Evolutionary conservation across 1,284 basidiomycete genomes (phyloP), one percentile per base, ranked within the genome.

Genomic region (Acaromyces ingoldii): DNA sequence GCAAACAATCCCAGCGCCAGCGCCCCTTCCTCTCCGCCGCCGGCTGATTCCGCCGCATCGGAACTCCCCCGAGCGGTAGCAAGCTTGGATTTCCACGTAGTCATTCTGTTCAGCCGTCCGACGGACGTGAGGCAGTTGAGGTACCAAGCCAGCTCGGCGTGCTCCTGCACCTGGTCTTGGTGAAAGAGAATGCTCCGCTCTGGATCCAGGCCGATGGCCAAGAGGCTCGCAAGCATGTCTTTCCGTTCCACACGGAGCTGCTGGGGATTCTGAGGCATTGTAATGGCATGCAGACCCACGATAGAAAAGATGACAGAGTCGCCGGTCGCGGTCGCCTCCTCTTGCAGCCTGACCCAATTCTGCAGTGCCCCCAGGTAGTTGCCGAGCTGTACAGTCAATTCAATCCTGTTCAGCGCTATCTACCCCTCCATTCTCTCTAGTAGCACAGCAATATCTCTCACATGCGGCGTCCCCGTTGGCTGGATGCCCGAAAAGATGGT

Each of bases 1-100:
- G 89, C 88, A 56, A 96, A 85, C 24, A 96, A 78, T 0, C 92
- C 92, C 0, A 86, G 81, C 54, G 89, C 87, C 1, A 96, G 81
- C 53, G 87, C 77, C 0, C 84, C 85, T 57, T 93, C 90, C 66
- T 89, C 85, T 4, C 91, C 80, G 60, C 89, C 85, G 6, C 84
- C 82, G 60, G 85, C 83, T 41, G 83, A 82, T 50, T 82, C 83
- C n/a, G n/a, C n/a, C n/a, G n/a, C n/a, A n/a, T n/a, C n/a, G n/a
- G n/a, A n/a, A 10, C 25, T 53, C 65, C 90, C 88, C 36, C 85
- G 81, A 3, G 84, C 82, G 2, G 83, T 82, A 2, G 86, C 88
- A 1, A 93, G 77, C 58, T 87, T 85, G 10, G 86, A 82, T 87
- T 93, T 96, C 91, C 91, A 96, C 0, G 90, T 92, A 1, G 91